Base-by-base conservation (phyloP, 768 basidiomycete species). In the Phanerodontia chrysosporium region DNA sequence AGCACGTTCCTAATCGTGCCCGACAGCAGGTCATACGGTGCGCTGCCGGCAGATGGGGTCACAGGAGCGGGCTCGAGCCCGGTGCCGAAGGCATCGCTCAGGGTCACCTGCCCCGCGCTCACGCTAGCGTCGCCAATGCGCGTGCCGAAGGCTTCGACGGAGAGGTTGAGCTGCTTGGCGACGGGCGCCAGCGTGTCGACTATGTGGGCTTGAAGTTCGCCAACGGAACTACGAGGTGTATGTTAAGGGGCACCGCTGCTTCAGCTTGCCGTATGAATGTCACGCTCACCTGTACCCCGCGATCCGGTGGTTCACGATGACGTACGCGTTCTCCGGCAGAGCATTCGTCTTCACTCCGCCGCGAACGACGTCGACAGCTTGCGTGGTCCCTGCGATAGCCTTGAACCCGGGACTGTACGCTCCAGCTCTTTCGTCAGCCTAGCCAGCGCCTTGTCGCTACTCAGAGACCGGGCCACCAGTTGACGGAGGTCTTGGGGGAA, bases 291-390 rank as follows among this genome's bases (percentile, higher is more conserved):
- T 64, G 45, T 64, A 51, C 28, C 60, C 62, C 13, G 85, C 78
- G 54, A 91, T 83, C 3, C 89, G 83, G 65, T 89, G 88, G 66
- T 92, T 90, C 42, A 91, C 78, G 22, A 90, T 70, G 1, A 86
- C 89, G 67, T 74, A 84, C 0, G 83, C 86, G 58, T 74, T 77
- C 71, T 93, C 91, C 0, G 92, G 92, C n/a, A 95, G 80, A 27
- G 90, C 90, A 64, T 93, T 93, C 27, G 64, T 61, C 64, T 70
- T 70, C 22, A 70, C 71, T 12, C 69, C 71, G 18, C 73, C 71
- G 25, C 68, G 59, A 48, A 81, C 72, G 45, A 94, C 67, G 64
- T 92, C 90, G 39, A 87, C 79, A 1, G 92, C 92, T 70, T 92
- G 89, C 1, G 91, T 92, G 1, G 89, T 92, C 28, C 85, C 79